Conservation (phyloP, 2,329 filamentous ascomycete species). For the Phyllachora maydis region DNA sequence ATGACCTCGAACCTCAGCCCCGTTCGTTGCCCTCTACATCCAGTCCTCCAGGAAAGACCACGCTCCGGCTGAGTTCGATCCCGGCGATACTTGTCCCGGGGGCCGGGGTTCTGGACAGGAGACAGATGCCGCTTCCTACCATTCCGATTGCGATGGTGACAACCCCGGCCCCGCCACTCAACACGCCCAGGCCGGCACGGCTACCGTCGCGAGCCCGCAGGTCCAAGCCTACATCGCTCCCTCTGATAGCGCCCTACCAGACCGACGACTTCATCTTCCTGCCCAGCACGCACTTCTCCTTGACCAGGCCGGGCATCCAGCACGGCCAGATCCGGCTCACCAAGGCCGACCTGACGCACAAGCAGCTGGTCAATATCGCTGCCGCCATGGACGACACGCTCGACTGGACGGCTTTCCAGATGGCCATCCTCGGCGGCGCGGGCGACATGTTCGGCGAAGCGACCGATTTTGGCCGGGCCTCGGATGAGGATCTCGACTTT, state of each 20-base stretch:
- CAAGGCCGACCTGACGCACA: slow-evolving; percentile 16
- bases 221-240: slow-evolving; percentile 3
- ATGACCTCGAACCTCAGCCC: too few species aligned
- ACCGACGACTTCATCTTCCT: slow-evolving; percentile 24
- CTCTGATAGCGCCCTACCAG: slow-evolving; percentile 1
- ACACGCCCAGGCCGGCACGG: too few species aligned
- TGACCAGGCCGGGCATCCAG: slow-evolving; percentile 24
- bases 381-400: slow-evolving; percentile 26
- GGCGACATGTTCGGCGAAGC: slow-evolving; percentile 26
- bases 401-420: slow-evolving; percentile 46
- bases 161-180: too few species aligned
- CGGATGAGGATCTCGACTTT: slow-evolving; percentile 20
- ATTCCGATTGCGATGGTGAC: slow-evolving; percentile 18
- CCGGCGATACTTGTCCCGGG: too few species aligned
- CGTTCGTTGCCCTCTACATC: too few species aligned
- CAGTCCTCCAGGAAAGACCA: slow-evolving; percentile 1
- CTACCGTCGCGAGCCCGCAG: too few species aligned
- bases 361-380: slow-evolving; percentile 8
- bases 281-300: slow-evolving; percentile 24
- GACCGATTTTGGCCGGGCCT: slow-evolving; percentile 15
- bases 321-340: slow-evolving; percentile 34
- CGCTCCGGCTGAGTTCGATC: slow-evolving; percentile 1
- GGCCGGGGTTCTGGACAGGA: too few species aligned
- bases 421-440: slow-evolving; percentile 37
- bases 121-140: slow-evolving; percentile 13